A percentile compares a stretch with the other conserved stretches of the same genome.
Conservation (phyloP, 768 basidiomycete species). For the Amanita thiersii region DNA sequence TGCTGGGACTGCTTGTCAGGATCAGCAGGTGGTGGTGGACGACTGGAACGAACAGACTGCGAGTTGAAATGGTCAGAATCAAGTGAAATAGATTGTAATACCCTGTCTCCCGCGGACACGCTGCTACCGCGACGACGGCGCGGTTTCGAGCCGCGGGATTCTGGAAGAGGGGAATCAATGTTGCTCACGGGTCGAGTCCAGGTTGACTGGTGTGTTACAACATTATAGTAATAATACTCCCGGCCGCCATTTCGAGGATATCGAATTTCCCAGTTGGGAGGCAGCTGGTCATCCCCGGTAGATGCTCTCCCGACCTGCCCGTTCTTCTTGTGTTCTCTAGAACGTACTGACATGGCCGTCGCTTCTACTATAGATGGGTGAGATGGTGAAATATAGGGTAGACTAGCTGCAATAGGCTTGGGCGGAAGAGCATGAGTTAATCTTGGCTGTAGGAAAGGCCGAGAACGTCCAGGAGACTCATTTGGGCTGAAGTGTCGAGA, state of each 20-base stretch:
- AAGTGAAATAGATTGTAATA: conserved; percentile 13
- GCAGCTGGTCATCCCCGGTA: conserved; percentile 26
- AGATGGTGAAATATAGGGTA: conserved; percentile 47
- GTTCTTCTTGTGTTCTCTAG: conserved; percentile 35
- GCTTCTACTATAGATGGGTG: conserved; percentile 53
- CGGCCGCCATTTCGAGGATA: conserved; percentile 39
- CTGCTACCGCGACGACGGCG: conserved; percentile 18
- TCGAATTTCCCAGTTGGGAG: conserved; percentile 56
- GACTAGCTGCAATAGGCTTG: conserved; percentile 47
- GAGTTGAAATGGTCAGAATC: conserved; percentile 23
- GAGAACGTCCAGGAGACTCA: conserved; percentile 14
- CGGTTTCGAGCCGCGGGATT: conserved; percentile 17
- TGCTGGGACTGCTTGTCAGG: conserved; percentile 10
- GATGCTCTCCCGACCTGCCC: conserved; percentile 14
- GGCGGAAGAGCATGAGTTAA: conserved; percentile 63
- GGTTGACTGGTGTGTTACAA: conserved; percentile 44
- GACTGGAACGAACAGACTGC: conserved; percentile 18
- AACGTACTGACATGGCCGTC: conserved; percentile 43
- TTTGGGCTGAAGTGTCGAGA: conserved; percentile 9
- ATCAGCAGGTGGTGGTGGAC: conserved; percentile 11
- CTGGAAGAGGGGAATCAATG: conserved; percentile 15
- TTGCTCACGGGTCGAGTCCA: conserved; percentile 45
- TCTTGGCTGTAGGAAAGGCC: conserved; percentile 22
- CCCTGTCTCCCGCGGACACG: conserved; percentile 17
- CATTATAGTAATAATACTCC: conserved; percentile 50